These are phyloP conservation scores for Sungouiella blattae DNA, from an alignment of 805 yeast genomes.

Conservation along the genomic window DNA sequence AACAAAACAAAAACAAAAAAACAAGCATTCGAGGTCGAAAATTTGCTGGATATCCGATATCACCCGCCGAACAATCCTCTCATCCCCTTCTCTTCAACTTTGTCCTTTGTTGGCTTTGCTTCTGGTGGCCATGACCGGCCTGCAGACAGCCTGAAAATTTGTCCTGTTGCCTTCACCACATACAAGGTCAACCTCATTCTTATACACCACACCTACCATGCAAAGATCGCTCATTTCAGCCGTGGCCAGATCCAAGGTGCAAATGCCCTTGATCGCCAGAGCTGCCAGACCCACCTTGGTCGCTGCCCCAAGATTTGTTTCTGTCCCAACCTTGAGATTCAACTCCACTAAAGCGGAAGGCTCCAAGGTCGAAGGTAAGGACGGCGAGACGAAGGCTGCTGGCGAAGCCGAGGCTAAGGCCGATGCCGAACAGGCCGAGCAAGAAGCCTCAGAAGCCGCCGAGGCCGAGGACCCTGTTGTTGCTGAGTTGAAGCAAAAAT, in stretches of 20 bases:
- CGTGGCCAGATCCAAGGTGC: constrained; percentile 8
- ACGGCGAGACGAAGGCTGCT: constrained; percentile 8
- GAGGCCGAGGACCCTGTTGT: constrained; percentile 20
- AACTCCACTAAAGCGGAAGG: constrained; percentile 10
- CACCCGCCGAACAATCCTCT: no score
- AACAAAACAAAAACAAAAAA: no score
- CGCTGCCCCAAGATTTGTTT: constrained; percentile 4
- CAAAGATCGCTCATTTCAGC: constrained; percentile 12
- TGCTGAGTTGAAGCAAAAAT: constrained; percentile 48
- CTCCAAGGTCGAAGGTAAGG: constrained; percentile 2
- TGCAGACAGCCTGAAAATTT: constrained; percentile 8
- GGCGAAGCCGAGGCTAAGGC: constrained; percentile 10
- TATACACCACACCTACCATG: no score
- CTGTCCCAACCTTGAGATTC: constrained; percentile 5
- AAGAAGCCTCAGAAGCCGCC: constrained; percentile 9
- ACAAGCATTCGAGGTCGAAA: no score
- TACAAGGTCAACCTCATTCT: no score
- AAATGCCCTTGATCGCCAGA: constrained; percentile 7
- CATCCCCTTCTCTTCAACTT: no score
- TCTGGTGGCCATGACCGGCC: constrained; percentile 1
- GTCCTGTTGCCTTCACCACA: no score
- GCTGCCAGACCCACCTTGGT: constrained; percentile 6
- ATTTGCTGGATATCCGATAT: no score
- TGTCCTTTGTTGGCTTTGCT: no score
- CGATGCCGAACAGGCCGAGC: constrained; percentile 4